Conservation (phyloP, 2,329 filamentous ascomycete species). For the Sporothrix sp. region DNA sequence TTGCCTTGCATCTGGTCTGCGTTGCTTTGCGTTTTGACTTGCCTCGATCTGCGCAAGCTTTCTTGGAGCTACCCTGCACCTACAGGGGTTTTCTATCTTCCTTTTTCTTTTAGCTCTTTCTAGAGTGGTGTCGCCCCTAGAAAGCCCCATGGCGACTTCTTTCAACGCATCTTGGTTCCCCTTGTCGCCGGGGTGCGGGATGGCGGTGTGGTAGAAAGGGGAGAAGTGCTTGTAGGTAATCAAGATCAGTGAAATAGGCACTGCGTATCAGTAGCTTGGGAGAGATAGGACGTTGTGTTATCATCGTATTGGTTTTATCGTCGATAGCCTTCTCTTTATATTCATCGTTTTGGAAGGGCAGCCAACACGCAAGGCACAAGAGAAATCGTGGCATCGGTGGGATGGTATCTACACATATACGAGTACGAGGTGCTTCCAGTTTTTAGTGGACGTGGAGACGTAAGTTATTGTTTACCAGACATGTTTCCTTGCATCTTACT, state of each 20-base stretch:
- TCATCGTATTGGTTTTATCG: no score
- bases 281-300: not conserved
- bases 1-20: not conserved
- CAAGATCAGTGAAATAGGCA: not conserved
- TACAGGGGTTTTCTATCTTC: not conserved
- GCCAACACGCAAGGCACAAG: no score
- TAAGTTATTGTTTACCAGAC: no score
- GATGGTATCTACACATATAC: no score
- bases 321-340: not conserved
- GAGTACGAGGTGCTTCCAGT: no score
- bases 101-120: not conserved
- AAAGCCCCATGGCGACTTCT: not conserved
- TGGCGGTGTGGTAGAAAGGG: not conserved
- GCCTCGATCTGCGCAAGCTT: no score
- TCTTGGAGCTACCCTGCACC: not conserved
- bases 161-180: slow-evolving; percentile 1
- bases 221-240: not conserved
- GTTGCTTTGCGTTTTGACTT: not conserved
- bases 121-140: not conserved
- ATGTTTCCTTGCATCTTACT: no score
- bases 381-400: no score
- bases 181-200: slow-evolving; percentile 3
- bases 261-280: no score
- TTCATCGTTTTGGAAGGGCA: no score
- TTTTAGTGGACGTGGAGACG: no score